phyloP scores from a whole-genome alignment of 495 filamentous ascomycete genomes.

The Tuber calosporum region DNA sequence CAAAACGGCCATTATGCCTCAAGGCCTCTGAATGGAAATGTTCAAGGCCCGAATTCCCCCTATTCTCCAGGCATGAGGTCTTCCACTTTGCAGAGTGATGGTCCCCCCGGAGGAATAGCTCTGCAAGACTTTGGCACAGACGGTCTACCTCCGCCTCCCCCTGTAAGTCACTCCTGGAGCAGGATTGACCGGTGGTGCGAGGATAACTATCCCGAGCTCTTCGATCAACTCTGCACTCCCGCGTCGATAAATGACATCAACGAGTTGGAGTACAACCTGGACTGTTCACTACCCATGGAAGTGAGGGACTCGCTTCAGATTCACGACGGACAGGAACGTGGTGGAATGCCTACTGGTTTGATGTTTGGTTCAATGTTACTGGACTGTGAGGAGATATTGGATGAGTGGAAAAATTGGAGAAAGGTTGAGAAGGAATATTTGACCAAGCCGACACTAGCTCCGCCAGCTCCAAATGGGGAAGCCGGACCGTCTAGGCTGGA shows the following conservation, averaged over 20 bases:
- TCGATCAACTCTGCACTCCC: conserved; percentile 84
- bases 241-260: conserved; percentile 92
- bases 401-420: conserved; percentile 96
- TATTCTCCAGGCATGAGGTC: conserved; percentile 91
- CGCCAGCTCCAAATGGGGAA: conserved; percentile 45
- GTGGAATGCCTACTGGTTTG: conserved; percentile 81
- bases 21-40: conserved; percentile 50
- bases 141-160: conserved; percentile 80
- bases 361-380: conserved; percentile 92
- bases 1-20: conserved; percentile 44
- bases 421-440: conserved; percentile 85
- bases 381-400: conserved; percentile 96
- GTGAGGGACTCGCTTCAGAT: conserved; percentile 82
- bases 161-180: conserved; percentile 80
- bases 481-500: conserved; percentile 38
- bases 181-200: conserved; percentile 92
- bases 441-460: conserved; percentile 61
- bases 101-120: conserved; percentile 74
- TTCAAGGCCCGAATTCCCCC: conserved; percentile 56
- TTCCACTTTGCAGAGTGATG: conserved; percentile 51
- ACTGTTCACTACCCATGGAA: conserved; percentile 89
- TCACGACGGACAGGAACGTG: conserved; percentile 94
- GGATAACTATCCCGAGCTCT: conserved; percentile 88
- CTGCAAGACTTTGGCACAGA: conserved; percentile 88
- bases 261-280: conserved; percentile 90